Evolutionary conservation across 768 basidiomycete species (phyloP).

Genomic region (Xanthoconium stramineum): DNA sequence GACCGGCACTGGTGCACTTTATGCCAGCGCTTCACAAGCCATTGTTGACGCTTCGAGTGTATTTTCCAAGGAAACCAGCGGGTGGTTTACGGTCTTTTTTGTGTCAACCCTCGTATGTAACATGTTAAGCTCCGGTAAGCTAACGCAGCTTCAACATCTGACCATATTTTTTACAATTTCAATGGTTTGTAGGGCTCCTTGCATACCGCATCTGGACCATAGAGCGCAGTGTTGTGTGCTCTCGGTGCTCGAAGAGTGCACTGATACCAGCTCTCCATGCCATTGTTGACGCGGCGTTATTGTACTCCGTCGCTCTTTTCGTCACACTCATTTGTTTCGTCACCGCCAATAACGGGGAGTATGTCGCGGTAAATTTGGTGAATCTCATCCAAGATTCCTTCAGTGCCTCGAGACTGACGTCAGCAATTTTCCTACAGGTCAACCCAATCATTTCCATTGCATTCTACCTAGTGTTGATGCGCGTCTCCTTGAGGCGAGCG

Average conservation of each 20-base stretch:
- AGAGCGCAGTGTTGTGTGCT: neutral
- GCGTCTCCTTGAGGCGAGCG: no score
- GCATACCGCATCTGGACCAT: neutral
- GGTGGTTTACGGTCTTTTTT: conserved; percentile 1
- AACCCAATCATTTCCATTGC: neutral
- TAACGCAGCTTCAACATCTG: neutral
- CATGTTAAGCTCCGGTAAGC: neutral
- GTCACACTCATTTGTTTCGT: neutral
- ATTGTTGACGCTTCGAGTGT: neutral
- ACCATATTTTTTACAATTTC: neutral
- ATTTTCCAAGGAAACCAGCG: neutral
- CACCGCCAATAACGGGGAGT: neutral
- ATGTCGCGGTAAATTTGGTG: neutral
- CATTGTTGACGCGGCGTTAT: neutral
- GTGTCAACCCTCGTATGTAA: neutral
- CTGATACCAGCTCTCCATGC: neutral
- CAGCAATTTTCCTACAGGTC: neutral
- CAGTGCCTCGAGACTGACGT: no score
- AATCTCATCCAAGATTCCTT: neutral
- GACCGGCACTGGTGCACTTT: neutral
- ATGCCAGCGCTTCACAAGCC: neutral
- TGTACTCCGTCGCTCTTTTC: neutral
- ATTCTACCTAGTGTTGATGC: no score
- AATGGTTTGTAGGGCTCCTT: neutral
- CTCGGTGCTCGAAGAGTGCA: neutral